These are phyloP conservation scores for Neurospora terricola DNA, from an alignment of 495 filamentous ascomycete genomes.

Conservation along the genomic window DNA sequence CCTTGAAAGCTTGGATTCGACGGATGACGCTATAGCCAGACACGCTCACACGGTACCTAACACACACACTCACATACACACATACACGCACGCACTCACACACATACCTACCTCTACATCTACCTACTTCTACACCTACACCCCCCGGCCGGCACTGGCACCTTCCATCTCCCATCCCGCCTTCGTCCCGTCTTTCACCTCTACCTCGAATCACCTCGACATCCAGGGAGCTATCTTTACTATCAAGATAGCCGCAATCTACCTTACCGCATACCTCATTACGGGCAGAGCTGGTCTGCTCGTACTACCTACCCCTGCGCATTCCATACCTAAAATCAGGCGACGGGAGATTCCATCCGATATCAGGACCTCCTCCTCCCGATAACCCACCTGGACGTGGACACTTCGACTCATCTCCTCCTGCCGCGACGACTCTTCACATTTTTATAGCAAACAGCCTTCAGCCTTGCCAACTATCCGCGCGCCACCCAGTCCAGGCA, in stretches of 20 bases:
- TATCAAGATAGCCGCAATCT: neutral
- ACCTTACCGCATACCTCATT: neutral
- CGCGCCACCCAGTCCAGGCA: neutral
- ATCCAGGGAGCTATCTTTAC: neutral
- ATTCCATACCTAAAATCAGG: conserved; percentile 5
- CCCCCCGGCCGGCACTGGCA: neutral
- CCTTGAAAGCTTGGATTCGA: neutral
- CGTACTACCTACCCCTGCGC: neutral
- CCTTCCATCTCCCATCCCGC: neutral
- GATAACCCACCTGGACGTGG: neutral
- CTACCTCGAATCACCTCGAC: neutral
- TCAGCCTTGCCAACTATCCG: neutral
- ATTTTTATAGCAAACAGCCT: neutral
- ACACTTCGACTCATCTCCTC: neutral
- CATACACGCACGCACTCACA: neutral
- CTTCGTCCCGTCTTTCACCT: neutral
- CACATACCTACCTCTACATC: neutral
- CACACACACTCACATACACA: neutral
- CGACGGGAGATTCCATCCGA: conserved; percentile 1
- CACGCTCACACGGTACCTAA: neutral
- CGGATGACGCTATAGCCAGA: neutral
- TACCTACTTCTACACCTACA: neutral
- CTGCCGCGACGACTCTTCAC: neutral
- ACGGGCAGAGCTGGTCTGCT: neutral
- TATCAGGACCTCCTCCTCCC: neutral